These are phyloP conservation scores for Didymella arachidicola DNA, from an alignment of 2,329 filamentous ascomycete genomes.

Conservation along the genomic window DNA sequence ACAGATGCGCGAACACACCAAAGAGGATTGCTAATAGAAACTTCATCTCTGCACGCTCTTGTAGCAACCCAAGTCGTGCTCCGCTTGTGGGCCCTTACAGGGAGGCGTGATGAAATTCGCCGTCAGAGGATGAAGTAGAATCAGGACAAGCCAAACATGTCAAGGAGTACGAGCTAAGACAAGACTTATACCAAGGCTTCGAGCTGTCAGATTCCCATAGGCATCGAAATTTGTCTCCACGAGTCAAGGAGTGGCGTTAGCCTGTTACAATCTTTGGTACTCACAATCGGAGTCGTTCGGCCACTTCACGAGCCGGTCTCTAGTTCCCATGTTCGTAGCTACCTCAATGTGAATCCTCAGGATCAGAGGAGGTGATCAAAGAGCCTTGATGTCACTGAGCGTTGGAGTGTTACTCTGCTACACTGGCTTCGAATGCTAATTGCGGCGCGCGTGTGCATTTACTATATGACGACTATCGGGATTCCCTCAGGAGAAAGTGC, in stretches of 20 bases:
- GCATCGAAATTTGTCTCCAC: constrained; percentile 1
- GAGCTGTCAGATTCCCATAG: background rate
- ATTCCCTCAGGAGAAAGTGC: background rate
- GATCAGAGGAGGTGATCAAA: background rate
- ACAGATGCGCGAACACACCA: constrained; percentile 7
- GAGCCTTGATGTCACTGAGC: background rate
- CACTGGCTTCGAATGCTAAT: background rate
- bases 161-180: background rate
- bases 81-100: background rate
- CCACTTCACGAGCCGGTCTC: background rate
- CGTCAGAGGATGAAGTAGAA: background rate
- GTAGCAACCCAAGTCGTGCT: background rate
- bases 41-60: constrained; percentile 3
- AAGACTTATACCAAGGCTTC: background rate
- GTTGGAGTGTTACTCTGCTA: background rate
- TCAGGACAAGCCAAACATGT: background rate
- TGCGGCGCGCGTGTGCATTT: background rate
- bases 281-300: background rate
- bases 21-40: constrained; percentile 4
- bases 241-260: constrained; percentile 2
- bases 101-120: background rate
- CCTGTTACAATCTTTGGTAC: background rate
- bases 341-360: background rate
- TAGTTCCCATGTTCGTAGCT: background rate
- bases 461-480: background rate